Conservation (phyloP, 2,329 filamentous ascomycete species). For the Metarhizium sp. region DNA sequence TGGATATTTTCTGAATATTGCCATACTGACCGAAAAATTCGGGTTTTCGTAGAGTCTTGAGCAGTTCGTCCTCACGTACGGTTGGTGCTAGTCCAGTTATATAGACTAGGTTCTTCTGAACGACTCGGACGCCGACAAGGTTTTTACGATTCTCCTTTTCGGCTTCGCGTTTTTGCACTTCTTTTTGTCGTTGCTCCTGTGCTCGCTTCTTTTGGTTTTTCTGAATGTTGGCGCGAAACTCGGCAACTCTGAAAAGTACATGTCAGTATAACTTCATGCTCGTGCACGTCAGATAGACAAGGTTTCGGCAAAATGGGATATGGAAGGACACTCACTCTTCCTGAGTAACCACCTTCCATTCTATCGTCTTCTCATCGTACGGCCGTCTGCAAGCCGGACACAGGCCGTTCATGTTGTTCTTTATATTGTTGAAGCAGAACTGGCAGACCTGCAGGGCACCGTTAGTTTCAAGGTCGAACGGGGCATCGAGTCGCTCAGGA, state of each 20-base stretch:
- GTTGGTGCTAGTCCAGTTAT: conserved; percentile 90
- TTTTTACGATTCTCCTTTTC: conserved; percentile 95
- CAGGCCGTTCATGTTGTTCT: conserved; percentile 92
- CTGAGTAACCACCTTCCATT: conserved; percentile 88
- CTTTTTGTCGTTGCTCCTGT: conserved; percentile 76
- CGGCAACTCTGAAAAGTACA: conserved; percentile 46
- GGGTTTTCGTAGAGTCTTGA: conserved; percentile 79
- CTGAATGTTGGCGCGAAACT: conserved; percentile 68
- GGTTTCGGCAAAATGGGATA: neutral
- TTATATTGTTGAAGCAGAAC: conserved; percentile 99
- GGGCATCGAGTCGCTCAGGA: neutral
- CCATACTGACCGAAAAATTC: conserved; percentile 98
- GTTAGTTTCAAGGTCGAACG: neutral
- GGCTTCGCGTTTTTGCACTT: conserved; percentile 90
- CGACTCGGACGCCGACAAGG: conserved; percentile 85
- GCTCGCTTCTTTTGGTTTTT: conserved; percentile 92
- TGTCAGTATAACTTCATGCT: conserved; percentile 5
- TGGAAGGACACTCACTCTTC: conserved; percentile 65
- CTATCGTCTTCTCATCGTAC: conserved; percentile 94
- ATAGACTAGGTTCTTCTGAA: conserved; percentile 98
- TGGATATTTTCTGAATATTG: conserved; percentile 97
- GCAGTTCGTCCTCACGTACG: conserved; percentile 82
- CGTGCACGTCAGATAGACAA: neutral
- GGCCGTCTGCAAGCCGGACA: conserved; percentile 94
- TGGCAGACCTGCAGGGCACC: conserved; percentile 69